Evolutionary conservation across 2,329 filamentous ascomycete species (phyloP), one percentile per base, ranked within the genome.

Genomic region (Scorias spongiosa): DNA sequence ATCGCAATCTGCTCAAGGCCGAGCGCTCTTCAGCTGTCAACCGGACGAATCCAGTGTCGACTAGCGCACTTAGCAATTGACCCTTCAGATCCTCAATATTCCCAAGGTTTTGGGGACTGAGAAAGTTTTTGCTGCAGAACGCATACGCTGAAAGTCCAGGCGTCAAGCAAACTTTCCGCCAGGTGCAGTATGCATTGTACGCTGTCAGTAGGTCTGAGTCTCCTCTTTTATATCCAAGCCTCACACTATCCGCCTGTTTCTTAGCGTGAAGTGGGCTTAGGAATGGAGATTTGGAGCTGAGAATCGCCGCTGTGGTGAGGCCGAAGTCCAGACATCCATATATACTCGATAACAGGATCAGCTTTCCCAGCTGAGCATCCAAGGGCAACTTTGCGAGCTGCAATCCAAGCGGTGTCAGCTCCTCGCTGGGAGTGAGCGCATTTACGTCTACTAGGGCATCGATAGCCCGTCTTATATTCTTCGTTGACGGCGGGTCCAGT

Each of bases 51-150:
- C 86, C 85, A 1, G 87, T 84, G 54, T 96, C 91, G 6, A 81
- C 82, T 1, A 98, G 72, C 0, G 85, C 83, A 2, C 84, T 80
- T 1, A 95, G 70, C 0, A 98, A 75, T 56, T 98, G 91, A 6
- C 84, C 83, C 63, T 96, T 98, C 43, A 96, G 73, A 54, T 98
- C 91, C 61, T 98, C 91, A 50, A 98, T 94, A 49, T 91, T 93
- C 40, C 78, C 72, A 3, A 98, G 72, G 2, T 85, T 91, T 59
- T 93, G 87, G n/a, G 81, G 74, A 48, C 81, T 89, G 42, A 98
- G 74, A 57, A 88, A 95, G 63, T 94, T 94, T 66, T 93, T 95
- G 54, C 82, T 80, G 66, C 91, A 98, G 63, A 93, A 98, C 51
- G 87, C 77, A 55, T 81, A 84, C 56, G 96, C 89, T 41, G 82